These are phyloP conservation scores for Umbilicus rupestris DNA, from an alignment of 164 flowering plant species.

Conservation along the genomic window DNA sequence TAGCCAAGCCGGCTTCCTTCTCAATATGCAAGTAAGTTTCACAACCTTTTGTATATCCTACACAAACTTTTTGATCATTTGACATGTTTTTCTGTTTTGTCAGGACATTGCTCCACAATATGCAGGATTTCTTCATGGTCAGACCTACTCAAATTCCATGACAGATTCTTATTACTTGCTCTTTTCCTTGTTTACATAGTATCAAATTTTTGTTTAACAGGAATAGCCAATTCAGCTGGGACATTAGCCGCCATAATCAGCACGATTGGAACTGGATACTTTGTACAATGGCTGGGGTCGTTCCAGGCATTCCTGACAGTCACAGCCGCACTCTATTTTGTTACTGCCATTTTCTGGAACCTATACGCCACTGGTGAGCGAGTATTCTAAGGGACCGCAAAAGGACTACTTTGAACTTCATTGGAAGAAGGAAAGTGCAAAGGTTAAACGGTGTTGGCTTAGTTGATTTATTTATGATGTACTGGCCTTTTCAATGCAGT, in stretches of 20 bases:
- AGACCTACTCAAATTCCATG: not conserved
- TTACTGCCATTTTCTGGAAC: slow-evolving; percentile 71
- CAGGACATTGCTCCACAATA: slow-evolving; percentile 92
- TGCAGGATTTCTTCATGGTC: slow-evolving; percentile 94
- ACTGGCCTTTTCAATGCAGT: too few species aligned
- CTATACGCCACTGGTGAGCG: slow-evolving; percentile 81
- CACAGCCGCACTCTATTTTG: slow-evolving; percentile 71
- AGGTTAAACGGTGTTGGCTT: not conserved
- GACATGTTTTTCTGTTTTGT: slow-evolving; percentile 11
- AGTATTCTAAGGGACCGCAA: slow-evolving; percentile 33
- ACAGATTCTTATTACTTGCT: not conserved
- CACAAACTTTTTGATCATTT: not conserved
- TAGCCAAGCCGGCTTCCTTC: slow-evolving; percentile 95
- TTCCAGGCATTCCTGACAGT: slow-evolving; percentile 84
- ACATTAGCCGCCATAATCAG: slow-evolving; percentile 88
- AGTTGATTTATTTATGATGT: too few species aligned
- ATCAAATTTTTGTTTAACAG: slow-evolving; percentile 25
- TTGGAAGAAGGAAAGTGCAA: not conserved
- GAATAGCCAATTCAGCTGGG: slow-evolving; percentile 78
- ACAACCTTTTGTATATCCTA: not conserved
- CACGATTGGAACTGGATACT: slow-evolving; percentile 88
- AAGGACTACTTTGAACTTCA: not conserved
- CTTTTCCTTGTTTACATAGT: not conserved
- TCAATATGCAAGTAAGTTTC: slow-evolving; percentile 77
- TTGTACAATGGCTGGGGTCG: slow-evolving; percentile 94